Percentiles rank a stretch among this genome's conserved stretches.
Conservation (phyloP, 1,284 basidiomycete species). For the Termitomyces sp. region DNA sequence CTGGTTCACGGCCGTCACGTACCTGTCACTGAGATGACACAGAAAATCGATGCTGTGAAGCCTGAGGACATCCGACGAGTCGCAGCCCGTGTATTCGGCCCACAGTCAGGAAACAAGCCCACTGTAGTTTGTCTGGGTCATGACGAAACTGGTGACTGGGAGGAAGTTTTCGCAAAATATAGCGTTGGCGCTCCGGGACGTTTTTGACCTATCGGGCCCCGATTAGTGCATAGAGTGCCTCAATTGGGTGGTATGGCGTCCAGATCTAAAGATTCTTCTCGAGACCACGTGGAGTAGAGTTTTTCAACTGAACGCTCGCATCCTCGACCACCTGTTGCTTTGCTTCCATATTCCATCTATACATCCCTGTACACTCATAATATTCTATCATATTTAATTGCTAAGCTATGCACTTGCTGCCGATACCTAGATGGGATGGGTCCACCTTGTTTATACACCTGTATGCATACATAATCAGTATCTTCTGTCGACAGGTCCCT, state of each 20-base stretch:
- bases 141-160: slow-evolving; percentile 62
- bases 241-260: not conserved
- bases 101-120: slow-evolving; percentile 54
- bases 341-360: not conserved
- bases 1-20: slow-evolving; percentile 90
- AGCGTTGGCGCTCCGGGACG: slow-evolving; percentile 42
- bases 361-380: not conserved
- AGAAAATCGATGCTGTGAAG: slow-evolving; percentile 81
- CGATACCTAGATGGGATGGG: not conserved
- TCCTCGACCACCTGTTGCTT: not conserved
- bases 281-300: not conserved
- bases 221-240: not conserved
- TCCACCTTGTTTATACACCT: slow-evolving; percentile 5
- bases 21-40: slow-evolving; percentile 88
- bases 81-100: slow-evolving; percentile 68
- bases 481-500: no score
- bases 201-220: not conserved
- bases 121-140: slow-evolving; percentile 72
- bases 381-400: not conserved
- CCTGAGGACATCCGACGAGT: slow-evolving; percentile 69
- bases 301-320: not conserved
- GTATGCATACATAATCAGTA: not conserved
- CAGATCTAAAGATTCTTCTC: not conserved
- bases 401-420: slow-evolving; percentile 2
- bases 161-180: slow-evolving; percentile 60